These are phyloP conservation scores for Pyrus communis DNA, from an alignment of 306 rosid species.

Conservation along the genomic window DNA sequence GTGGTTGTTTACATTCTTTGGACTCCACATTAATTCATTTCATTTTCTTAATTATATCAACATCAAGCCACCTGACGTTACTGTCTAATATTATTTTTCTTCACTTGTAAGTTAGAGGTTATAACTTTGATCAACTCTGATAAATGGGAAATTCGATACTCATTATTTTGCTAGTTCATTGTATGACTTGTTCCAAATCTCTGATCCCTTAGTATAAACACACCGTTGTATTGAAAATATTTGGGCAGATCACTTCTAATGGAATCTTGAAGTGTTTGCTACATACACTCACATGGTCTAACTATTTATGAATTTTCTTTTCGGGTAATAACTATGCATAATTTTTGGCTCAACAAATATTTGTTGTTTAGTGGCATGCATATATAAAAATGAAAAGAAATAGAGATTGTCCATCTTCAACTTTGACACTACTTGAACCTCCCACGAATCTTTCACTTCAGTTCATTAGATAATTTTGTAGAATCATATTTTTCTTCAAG, in stretches of 20 bases:
- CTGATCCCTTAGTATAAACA: too few relatives aligned
- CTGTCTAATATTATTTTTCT: too few relatives aligned
- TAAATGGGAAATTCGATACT: background rate
- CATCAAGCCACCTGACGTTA: too few relatives aligned
- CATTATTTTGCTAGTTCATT: background rate
- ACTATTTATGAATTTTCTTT: background rate
- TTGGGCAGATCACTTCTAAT: background rate
- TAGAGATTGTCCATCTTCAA: background rate
- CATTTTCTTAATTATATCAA: conserved; percentile 23
- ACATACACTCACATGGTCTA: background rate
- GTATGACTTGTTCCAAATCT: background rate
- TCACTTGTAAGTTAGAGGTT: too few relatives aligned
- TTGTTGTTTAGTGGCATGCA: conserved; percentile 2
- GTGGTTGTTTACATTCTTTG: conserved; percentile 17
- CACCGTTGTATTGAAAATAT: background rate
- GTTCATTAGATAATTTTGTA: background rate
- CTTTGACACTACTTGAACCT: background rate
- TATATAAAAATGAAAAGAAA: background rate
- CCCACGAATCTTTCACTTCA: background rate
- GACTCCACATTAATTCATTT: conserved; percentile 17
- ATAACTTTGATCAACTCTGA: too few relatives aligned
- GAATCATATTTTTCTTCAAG: background rate
- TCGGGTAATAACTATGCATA: background rate
- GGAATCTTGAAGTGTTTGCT: background rate
- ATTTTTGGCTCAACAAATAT: background rate